A percentile compares a stretch with the other conserved stretches of the same genome.
Conservation (phyloP, 495 filamentous ascomycete genomes). For the Penicillium antarcticum region DNA sequence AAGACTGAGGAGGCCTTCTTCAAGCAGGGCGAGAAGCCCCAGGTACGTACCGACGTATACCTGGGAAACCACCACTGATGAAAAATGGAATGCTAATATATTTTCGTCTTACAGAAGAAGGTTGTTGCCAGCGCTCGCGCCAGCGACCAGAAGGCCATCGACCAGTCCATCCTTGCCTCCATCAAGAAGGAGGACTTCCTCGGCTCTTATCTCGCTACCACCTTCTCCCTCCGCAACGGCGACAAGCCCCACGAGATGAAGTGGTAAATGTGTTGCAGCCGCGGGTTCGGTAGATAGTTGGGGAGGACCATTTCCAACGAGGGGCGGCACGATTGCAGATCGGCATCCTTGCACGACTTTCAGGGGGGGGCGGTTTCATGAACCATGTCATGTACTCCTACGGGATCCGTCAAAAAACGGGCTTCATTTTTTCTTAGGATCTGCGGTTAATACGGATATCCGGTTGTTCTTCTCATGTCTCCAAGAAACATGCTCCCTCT, state of each 20-base stretch:
- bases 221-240: conserved; percentile 95
- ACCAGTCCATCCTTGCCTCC: conserved; percentile 83
- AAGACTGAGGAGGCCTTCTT: conserved; percentile 95
- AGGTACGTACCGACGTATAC: conserved; percentile 60
- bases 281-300: conserved; percentile 48
- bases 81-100: conserved; percentile 11
- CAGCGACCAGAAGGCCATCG: conserved; percentile 94
- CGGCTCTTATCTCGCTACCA: conserved; percentile 81
- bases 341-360: conserved; percentile 28
- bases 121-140: conserved; percentile 81
- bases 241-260: conserved; percentile 98
- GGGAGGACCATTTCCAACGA: conserved; percentile 41
- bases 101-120: conserved; percentile 75
- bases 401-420: conserved; percentile 31
- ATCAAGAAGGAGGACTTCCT: conserved; percentile 96
- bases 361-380: conserved; percentile 36
- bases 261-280: conserved; percentile 62
- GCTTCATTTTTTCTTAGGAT: conserved; percentile 28
- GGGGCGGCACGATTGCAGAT: conserved; percentile 43
- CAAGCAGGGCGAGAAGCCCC: conserved; percentile 92
- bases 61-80: not conserved
- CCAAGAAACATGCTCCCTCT: conserved; percentile 26
- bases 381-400: conserved; percentile 42
- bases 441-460: conserved; percentile 36
- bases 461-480: conserved; percentile 35